Evolutionary conservation across 2,329 filamentous ascomycete genomes (phyloP), one percentile per base, ranked within the genome.

Genomic region (Fonsecaea nubica): DNA sequence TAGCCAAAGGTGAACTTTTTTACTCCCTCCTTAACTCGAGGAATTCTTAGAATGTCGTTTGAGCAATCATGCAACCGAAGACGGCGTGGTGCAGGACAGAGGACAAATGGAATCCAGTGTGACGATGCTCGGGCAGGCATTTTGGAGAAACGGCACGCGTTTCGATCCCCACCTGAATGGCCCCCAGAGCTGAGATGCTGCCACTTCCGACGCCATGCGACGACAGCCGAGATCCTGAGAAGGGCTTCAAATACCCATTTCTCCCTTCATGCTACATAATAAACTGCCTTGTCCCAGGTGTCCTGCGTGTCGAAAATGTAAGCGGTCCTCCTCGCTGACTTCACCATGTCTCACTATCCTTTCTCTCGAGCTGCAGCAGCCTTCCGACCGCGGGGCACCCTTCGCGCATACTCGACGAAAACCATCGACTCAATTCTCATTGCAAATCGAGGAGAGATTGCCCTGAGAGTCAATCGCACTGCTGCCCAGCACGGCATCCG

Each of bases 361-460:
- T 21, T 70, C n/a, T 58, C 65, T 40, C 59, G 65, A 13, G 60
- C 68, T 50, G 61, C 67, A 36, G 56, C 35, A 25, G 59, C 58
- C 30, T 57, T 64, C 53, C 66, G 61, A 4, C 21, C 56, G n/a
- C 55, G 59, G 45, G 30, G 63, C 33, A 33, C 58, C 6, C 36
- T 68, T 48, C 62, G 60, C 36, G 18, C 55, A 2, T 53, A 55
- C 30, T 50, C 62, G 7, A 64, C 56, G 13, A 71, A 71, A 21
- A 65, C 67, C 42, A 63, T 73, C 25, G 69, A 72, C 45, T 73
- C 72, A 13, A 72, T 73, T 13, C 85, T 99, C 30, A 98, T 99
- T 76, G 95, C 95, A 62, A 99, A 99, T 78, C 90, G 95, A 73
- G 95, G 95, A 74, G 95, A 99, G 80, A 99, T 99, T 74, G 95